Evolutionary conservation across 257 asterid genomes (phyloP).

Genomic region (Echium plantagineum): DNA sequence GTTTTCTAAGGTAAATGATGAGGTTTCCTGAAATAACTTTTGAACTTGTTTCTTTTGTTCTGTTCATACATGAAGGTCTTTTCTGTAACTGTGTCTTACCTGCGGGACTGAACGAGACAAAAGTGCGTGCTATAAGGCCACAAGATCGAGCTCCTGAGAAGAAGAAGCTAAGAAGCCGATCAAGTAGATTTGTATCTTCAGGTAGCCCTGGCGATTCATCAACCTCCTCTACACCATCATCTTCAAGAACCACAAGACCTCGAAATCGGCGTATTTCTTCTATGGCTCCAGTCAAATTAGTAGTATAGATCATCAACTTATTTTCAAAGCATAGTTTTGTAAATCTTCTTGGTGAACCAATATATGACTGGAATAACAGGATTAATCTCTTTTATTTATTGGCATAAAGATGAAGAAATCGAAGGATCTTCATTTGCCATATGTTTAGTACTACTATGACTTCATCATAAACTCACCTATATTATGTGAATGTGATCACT

Average conservation of each 20-base stretch:
- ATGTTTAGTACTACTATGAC: no score
- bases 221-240: constrained; percentile 12
- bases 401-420: no score
- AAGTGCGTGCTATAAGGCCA: constrained; percentile 37
- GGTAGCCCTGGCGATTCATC: constrained; percentile 16
- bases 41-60: background rate
- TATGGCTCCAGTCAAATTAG: constrained; percentile 3
- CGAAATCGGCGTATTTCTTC: constrained; percentile 16
- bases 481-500: no score
- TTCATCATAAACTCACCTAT: background rate
- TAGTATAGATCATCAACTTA: background rate
- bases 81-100: constrained; percentile 71
- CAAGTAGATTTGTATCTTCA: constrained; percentile 33
- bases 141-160: constrained; percentile 33
- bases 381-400: background rate
- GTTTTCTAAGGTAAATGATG: background rate
- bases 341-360: background rate
- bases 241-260: constrained; percentile 22
- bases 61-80: constrained; percentile 42
- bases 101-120: constrained; percentile 45
- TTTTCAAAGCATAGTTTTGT: constrained; percentile 4
- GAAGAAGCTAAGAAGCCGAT: constrained; percentile 44
- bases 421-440: background rate
- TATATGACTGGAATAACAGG: background rate
- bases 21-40: constrained; percentile 1